phyloP scores from a whole-genome alignment of 208 protist species.

The Trypanosoma cruzi region DNA sequence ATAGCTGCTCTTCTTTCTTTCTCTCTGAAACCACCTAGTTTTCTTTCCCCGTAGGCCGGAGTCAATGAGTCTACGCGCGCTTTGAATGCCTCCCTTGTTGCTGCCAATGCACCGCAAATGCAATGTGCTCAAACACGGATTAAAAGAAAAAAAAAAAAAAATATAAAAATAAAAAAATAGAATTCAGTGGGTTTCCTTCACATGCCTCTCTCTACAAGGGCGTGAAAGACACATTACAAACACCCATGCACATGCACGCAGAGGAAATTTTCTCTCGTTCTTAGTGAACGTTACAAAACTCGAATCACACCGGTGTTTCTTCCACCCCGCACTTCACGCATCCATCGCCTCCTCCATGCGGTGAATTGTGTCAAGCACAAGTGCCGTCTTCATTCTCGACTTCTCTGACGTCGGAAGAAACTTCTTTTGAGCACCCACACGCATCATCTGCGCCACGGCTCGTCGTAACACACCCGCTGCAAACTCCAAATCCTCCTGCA shows the following conservation, averaged over 20 bases:
- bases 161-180: neutral
- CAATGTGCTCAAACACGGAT: too few relatives aligned
- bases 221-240: neutral
- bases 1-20: too few relatives aligned
- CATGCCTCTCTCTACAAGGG: too few relatives aligned
- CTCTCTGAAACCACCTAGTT: too few relatives aligned
- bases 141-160: conserved; percentile 14
- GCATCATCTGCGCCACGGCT: conserved; percentile 10
- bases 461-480: conserved; percentile 18
- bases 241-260: neutral
- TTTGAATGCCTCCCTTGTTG: too few relatives aligned
- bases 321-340: neutral
- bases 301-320: neutral
- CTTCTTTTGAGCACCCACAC: neutral
- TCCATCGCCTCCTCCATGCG: conserved; percentile 5
- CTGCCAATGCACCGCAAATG: too few relatives aligned
- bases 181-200: too few relatives aligned
- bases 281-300: neutral
- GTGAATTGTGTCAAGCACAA: conserved; percentile 17
- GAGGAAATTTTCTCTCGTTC: neutral
- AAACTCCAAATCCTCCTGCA: conserved; percentile 20
- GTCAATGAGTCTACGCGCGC: too few relatives aligned
- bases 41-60: too few relatives aligned
- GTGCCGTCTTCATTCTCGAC: conserved; percentile 7
- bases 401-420: neutral